These are phyloP conservation scores for Jackrogersella multiformis DNA, from an alignment of 495 filamentous ascomycete species.

Conservation along the genomic window DNA sequence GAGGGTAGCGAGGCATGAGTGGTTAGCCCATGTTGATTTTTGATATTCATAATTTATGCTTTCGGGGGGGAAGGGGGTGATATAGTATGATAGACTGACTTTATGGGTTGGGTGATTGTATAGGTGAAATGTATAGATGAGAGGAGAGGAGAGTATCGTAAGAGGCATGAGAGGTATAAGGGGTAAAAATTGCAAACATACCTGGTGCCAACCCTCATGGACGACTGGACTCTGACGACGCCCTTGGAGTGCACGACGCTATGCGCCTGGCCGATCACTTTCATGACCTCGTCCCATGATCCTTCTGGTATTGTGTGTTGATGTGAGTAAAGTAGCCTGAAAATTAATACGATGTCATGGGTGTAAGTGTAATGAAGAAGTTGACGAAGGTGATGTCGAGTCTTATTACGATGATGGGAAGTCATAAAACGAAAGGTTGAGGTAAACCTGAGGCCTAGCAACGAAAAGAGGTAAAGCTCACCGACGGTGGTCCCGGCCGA, in stretches of 20 bases:
- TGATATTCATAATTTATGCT: background rate
- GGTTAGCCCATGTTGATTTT: background rate
- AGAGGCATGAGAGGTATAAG: background rate
- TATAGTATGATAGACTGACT: too few relatives aligned
- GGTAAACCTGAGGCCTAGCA: too few relatives aligned
- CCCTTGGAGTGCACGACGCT: slow-evolving; percentile 82
- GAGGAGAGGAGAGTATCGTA: background rate
- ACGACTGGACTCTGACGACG: slow-evolving; percentile 83
- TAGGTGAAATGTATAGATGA: too few relatives aligned
- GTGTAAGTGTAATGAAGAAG: too few relatives aligned
- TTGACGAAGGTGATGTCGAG: too few relatives aligned
- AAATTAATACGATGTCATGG: too few relatives aligned
- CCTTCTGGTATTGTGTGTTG: slow-evolving; percentile 72
- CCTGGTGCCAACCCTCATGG: slow-evolving; percentile 88
- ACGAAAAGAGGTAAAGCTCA: too few relatives aligned
- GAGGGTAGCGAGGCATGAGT: background rate
- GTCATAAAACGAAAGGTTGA: background rate
- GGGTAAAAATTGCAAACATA: too few relatives aligned
- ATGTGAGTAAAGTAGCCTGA: background rate
- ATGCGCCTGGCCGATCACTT: slow-evolving; percentile 90
- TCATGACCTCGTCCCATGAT: slow-evolving; percentile 88
- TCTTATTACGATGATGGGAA: too few relatives aligned
- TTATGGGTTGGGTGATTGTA: too few relatives aligned
- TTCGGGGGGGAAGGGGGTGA: too few relatives aligned
- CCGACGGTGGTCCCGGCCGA: slow-evolving; percentile 91